Percentiles rank a stretch among this genome's conserved stretches.
Conservation (phyloP, 2,329 filamentous ascomycete genomes). For the Raffaelea deltoideospora region DNA sequence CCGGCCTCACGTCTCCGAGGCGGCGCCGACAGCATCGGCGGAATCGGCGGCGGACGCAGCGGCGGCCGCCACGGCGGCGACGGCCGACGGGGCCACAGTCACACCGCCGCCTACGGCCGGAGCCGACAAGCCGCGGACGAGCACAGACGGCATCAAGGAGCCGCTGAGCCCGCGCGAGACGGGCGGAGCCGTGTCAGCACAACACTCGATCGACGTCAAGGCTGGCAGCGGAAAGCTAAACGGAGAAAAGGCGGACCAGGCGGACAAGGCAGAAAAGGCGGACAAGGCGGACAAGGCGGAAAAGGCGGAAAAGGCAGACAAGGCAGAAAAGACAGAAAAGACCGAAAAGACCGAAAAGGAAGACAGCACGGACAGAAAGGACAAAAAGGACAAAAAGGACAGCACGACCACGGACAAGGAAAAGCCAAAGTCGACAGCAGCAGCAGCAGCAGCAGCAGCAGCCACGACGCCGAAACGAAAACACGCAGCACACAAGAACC, state of each 20-base stretch:
- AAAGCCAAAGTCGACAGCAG: not conserved
- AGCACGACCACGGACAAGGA: not conserved
- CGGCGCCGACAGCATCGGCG: too few relatives aligned
- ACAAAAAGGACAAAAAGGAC: not conserved
- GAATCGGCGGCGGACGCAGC: too few relatives aligned
- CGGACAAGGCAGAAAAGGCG: constrained; percentile 17
- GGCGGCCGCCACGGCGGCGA: constrained; percentile 14
- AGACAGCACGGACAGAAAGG: not conserved
- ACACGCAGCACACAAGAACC: constrained; percentile 19
- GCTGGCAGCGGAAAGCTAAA: too few relatives aligned
- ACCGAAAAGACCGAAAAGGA: not conserved
- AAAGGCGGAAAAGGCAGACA: not conserved
- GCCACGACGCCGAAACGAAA: constrained; percentile 4
- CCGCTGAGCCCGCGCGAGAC: constrained; percentile 37
- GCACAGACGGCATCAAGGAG: constrained; percentile 21
- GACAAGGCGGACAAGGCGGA: constrained; percentile 1
- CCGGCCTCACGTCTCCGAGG: constrained; percentile 27
- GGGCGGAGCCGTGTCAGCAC: constrained; percentile 29
- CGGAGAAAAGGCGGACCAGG: constrained; percentile 31
- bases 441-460: not conserved
- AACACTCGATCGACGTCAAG: constrained; percentile 38
- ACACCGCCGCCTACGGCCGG: constrained; percentile 6
- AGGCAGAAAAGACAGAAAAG: not conserved
- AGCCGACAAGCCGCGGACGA: constrained; percentile 18
- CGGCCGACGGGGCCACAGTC: not conserved